phyloP scores from a whole-genome alignment of 192 early-diverging fungal genomes.

The Backusella tarrabulga region DNA sequence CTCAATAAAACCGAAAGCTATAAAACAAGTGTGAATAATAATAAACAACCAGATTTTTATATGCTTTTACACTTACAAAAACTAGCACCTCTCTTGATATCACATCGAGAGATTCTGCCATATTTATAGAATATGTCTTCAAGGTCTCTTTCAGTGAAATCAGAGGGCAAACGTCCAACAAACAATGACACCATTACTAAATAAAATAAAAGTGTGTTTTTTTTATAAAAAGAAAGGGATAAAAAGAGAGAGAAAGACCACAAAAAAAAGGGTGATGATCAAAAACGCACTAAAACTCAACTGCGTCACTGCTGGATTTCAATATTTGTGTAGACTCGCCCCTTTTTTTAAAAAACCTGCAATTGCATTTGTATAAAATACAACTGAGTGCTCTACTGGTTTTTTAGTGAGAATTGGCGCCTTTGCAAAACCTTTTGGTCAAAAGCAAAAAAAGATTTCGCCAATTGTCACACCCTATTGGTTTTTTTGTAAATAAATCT shows the following conservation, averaged over 20 bases:
- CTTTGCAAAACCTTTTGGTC: no score
- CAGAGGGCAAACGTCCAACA: constrained; percentile 21
- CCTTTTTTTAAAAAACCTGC: not conserved
- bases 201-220: not conserved
- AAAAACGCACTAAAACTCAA: not conserved
- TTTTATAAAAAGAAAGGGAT: not conserved
- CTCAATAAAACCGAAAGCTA: constrained; percentile 53
- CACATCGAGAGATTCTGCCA: constrained; percentile 40
- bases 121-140: constrained; percentile 53
- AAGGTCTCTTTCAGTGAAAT: constrained; percentile 30
- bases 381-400: no score
- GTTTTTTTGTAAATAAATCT: no score
- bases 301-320: not conserved
- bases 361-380: not conserved
- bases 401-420: no score
- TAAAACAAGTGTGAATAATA: not conserved
- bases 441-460: no score
- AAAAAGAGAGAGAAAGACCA: not conserved
- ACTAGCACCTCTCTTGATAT: constrained; percentile 20
- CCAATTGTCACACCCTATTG: no score
- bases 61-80: constrained; percentile 9
- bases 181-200: constrained; percentile 15
- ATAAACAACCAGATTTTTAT: not conserved
- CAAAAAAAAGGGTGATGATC: not conserved
- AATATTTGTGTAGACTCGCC: not conserved